These are phyloP conservation scores for Echium plantagineum DNA, from an alignment of 257 asterid genomes.

Conservation along the genomic window DNA sequence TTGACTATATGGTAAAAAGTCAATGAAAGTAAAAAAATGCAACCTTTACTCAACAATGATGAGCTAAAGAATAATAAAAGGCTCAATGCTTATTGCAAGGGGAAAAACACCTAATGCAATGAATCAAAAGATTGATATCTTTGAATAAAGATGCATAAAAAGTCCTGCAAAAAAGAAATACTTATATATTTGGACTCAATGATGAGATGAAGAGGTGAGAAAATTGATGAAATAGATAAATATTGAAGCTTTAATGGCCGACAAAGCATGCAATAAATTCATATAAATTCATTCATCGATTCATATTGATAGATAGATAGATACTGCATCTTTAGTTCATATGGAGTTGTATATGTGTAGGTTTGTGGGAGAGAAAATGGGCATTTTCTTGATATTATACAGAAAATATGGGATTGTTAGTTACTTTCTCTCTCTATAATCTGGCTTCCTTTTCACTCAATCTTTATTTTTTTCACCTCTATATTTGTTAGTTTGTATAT, in stretches of 20 bases:
- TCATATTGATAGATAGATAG: slow-evolving; percentile 3
- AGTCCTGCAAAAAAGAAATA: too few species aligned
- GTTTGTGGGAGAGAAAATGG: too few species aligned
- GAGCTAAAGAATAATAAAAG: slow-evolving; percentile 20
- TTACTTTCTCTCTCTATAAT: slow-evolving; percentile 19
- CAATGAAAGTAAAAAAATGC: slow-evolving; percentile 9
- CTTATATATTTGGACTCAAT: slow-evolving; percentile 6
- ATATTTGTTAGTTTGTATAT: too few species aligned
- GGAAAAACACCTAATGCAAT: slow-evolving; percentile 25
- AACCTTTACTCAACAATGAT: slow-evolving; percentile 20
- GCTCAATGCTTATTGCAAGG: slow-evolving; percentile 12
- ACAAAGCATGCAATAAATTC: slow-evolving; percentile 65
- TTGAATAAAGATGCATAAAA: neutral
- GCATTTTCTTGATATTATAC: too few species aligned
- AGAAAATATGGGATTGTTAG: neutral
- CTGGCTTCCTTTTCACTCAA: slow-evolving; percentile 33
- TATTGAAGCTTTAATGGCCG: slow-evolving; percentile 82
- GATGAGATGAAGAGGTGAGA: slow-evolving; percentile 7
- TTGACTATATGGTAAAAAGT: slow-evolving; percentile 5
- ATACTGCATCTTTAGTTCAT: too few species aligned
- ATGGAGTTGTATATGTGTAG: too few species aligned
- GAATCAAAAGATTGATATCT: slow-evolving; percentile 26
- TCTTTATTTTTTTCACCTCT: slow-evolving; percentile 1
- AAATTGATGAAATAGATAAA: slow-evolving; percentile 21
- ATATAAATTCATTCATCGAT: too few species aligned